Conservation (phyloP, 2,329 filamentous ascomycete genomes). For the Ophiostoma piceae region DNA sequence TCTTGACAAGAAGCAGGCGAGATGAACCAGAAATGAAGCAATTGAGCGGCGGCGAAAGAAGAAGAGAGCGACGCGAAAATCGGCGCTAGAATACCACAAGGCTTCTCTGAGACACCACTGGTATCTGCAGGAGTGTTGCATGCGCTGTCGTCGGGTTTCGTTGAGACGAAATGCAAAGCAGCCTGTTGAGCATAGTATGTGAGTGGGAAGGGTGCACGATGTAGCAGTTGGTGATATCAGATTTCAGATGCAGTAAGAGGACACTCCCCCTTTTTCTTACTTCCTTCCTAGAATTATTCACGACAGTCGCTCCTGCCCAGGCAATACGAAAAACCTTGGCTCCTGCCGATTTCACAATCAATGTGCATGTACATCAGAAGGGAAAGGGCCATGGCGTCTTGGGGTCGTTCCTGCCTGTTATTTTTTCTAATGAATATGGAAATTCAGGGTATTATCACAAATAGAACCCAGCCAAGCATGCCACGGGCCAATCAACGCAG, state of each 20-base stretch:
- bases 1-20: background rate
- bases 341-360: background rate
- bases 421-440: background rate
- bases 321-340: background rate
- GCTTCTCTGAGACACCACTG: background rate
- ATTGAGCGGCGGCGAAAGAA: background rate
- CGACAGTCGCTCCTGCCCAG: constrained; percentile 7
- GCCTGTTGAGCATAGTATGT: background rate
- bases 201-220: background rate
- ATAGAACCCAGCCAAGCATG: background rate
- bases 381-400: background rate
- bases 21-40: background rate
- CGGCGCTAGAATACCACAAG: background rate
- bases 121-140: background rate
- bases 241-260: background rate
- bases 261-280: background rate
- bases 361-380: background rate
- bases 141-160: background rate
- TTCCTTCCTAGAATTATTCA: background rate
- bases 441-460: background rate
- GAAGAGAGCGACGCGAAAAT: background rate
- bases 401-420: background rate
- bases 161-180: background rate
- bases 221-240: constrained; percentile 6
- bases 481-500: background rate